These are phyloP conservation scores for Globisporangium nagaii DNA, from an alignment of 352 stramenopile genomes.

Conservation along the genomic window DNA sequence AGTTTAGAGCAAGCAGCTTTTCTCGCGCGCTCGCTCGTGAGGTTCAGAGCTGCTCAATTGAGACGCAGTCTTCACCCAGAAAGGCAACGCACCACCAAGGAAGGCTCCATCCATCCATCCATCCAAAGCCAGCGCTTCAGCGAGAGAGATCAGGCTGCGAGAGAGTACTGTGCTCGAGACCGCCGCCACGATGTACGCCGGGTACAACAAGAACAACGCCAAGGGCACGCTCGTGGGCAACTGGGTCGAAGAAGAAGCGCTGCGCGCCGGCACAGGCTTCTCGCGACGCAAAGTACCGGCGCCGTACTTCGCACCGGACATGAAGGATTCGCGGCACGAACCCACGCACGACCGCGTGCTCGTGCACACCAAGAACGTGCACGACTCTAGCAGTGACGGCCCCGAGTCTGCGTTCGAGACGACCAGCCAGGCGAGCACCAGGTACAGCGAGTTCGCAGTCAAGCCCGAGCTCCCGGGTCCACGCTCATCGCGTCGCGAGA, in stretches of 20 bases:
- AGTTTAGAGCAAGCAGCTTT: background rate
- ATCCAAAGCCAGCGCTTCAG: too few species aligned
- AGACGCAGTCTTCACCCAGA: too few species aligned
- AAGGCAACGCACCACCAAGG: background rate
- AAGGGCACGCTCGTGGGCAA: slow-evolving; percentile 75
- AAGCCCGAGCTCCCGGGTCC: slow-evolving; percentile 21
- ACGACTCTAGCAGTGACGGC: background rate
- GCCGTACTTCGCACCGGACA: slow-evolving; percentile 28
- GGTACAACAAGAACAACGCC: slow-evolving; percentile 83
- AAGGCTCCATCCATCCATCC: too few species aligned
- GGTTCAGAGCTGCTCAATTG: too few species aligned
- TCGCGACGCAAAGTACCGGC: slow-evolving; percentile 48
- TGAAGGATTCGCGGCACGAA: slow-evolving; percentile 34
- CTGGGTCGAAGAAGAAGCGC: slow-evolving; percentile 79
- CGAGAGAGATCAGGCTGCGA: too few species aligned
- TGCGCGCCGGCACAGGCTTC: slow-evolving; percentile 54
- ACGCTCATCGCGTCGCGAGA: slow-evolving; percentile 37
- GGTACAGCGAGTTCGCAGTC: slow-evolving; percentile 39
- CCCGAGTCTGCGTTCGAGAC: slow-evolving; percentile 39
- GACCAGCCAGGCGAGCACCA: slow-evolving; percentile 43
- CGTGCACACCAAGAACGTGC: slow-evolving; percentile 21
- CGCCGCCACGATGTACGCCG: slow-evolving; percentile 26
- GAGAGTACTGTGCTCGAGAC: background rate
- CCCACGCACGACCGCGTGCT: slow-evolving; percentile 50
- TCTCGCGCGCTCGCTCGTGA: background rate